These are phyloP conservation scores for Moringa oleifera DNA, from an alignment of 345 rosid genomes.

Conservation along the genomic window DNA sequence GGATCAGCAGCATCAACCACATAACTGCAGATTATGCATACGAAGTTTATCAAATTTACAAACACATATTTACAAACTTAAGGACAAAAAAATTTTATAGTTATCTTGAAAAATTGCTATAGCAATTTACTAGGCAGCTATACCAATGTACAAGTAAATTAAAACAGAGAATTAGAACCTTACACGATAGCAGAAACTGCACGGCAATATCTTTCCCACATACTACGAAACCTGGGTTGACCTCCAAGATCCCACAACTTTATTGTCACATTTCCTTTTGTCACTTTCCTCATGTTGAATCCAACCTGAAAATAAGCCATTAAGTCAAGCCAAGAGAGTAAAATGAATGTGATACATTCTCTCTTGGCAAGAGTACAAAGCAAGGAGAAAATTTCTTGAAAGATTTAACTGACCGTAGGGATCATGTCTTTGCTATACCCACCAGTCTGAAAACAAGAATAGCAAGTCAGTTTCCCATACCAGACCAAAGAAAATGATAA, in stretches of 20 bases:
- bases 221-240: constrained; percentile 92
- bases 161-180: constrained; percentile 10
- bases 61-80: no score
- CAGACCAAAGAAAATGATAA: constrained; percentile 8
- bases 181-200: constrained; percentile 91
- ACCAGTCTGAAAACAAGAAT: constrained; percentile 54
- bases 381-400: not conserved
- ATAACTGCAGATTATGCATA: constrained; percentile 35
- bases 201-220: constrained; percentile 96
- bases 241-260: constrained; percentile 98
- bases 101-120: not conserved
- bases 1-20: constrained; percentile 93
- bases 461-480: constrained; percentile 17
- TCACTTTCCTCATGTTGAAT: constrained; percentile 94
- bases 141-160: not conserved
- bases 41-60: no score
- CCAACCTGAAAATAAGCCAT: constrained; percentile 54
- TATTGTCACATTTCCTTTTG: constrained; percentile 90
- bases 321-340: not conserved
- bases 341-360: no score
- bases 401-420: constrained; percentile 52
- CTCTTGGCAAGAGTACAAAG: no score
- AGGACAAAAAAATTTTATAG: no score
- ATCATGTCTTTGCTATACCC: constrained; percentile 93
- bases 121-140: not conserved